Evolutionary conservation across 2,329 filamentous ascomycete species (phyloP).

Genomic region (Achaetomium macrosporum): DNA sequence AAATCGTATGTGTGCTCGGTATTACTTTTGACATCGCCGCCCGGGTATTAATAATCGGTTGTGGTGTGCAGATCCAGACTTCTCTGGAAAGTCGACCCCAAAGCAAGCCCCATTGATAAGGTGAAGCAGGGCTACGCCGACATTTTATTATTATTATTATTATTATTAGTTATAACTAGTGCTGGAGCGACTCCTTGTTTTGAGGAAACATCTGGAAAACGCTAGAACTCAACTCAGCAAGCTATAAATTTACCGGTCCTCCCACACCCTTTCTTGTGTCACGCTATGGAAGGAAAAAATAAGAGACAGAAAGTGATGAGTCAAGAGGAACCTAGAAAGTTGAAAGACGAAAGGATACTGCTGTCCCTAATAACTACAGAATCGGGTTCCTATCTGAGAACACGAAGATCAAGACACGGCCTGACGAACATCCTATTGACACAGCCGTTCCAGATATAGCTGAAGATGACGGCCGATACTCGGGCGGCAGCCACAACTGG

Average conservation of each 20-base stretch:
- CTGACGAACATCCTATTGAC: conserved; percentile 3
- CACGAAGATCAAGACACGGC: background rate
- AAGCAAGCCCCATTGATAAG: too few species aligned
- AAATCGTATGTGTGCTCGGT: too few species aligned
- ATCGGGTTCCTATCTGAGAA: background rate
- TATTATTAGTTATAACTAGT: too few species aligned
- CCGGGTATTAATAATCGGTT: too few species aligned
- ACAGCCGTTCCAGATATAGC: conserved; percentile 1
- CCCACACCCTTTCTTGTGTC: conserved; percentile 5
- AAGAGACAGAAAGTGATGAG: background rate
- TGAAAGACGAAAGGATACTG: background rate
- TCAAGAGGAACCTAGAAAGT: background rate
- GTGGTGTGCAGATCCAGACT: too few species aligned
- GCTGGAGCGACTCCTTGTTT: too few species aligned
- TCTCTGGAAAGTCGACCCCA: too few species aligned
- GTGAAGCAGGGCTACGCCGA: too few species aligned
- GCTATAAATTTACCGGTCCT: background rate
- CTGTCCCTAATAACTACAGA: background rate
- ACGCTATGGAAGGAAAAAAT: background rate
- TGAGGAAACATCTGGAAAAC: background rate
- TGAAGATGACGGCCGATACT: background rate
- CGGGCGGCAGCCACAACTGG: background rate
- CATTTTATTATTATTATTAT: too few species aligned
- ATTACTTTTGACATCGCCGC: too few species aligned
- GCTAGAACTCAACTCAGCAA: background rate